A percentile compares a stretch with the other conserved stretches of the same genome.
These are phyloP conservation scores for Pseudoperonospora humuli DNA, from an alignment of 352 stramenopile genomes.

Conservation along the genomic window DNA sequence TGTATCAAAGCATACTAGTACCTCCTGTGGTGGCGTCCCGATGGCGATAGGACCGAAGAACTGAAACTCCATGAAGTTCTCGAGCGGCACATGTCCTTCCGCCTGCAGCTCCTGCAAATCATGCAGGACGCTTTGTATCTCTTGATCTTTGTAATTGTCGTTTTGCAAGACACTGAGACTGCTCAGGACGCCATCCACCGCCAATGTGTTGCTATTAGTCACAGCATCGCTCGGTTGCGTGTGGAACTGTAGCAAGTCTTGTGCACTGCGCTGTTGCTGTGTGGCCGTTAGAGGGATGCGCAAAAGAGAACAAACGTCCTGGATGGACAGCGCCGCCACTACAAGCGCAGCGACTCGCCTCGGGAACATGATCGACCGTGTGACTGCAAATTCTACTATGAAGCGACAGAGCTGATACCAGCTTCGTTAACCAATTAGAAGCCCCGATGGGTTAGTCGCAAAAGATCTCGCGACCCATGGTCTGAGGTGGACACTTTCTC, in stretches of 20 bases:
- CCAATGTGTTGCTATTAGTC: neutral
- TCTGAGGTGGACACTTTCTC: no score
- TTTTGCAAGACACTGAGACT: constrained; percentile 15
- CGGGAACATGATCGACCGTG: neutral
- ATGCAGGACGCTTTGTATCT: constrained; percentile 17
- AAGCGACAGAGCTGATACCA: constrained; percentile 1
- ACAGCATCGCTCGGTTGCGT: constrained; percentile 11
- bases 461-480: no score
- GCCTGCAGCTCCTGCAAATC: constrained; percentile 22
- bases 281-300: constrained; percentile 34
- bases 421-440: neutral
- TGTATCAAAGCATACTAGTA: constrained; percentile 79
- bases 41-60: constrained; percentile 65
- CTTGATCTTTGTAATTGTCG: neutral
- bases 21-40: constrained; percentile 56
- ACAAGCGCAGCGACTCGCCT: neutral
- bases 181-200: constrained; percentile 13
- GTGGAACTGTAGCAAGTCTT: constrained; percentile 35
- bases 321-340: constrained; percentile 1
- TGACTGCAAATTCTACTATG: constrained; percentile 13
- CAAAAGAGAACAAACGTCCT: constrained; percentile 15
- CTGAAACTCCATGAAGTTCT: constrained; percentile 83
- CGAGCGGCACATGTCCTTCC: constrained; percentile 42
- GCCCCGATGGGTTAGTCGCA: neutral
- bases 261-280: constrained; percentile 18